Evolutionary conservation across 73 alveolate species (phyloP).

Genomic region (Paramecium tetraurelia): DNA sequence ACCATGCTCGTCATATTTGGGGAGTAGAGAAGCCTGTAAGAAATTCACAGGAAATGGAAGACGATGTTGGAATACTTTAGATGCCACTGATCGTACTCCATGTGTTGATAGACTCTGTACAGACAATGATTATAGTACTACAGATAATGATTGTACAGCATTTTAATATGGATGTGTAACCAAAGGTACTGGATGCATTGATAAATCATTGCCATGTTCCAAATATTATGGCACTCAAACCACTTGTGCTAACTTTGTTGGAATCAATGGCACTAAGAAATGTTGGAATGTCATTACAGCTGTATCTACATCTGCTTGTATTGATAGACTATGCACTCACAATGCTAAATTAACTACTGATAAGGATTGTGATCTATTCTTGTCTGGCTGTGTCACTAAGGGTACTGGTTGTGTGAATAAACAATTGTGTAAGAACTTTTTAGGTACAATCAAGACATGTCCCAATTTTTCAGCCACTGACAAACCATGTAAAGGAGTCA

Average conservation of each 20-base stretch:
- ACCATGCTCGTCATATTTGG: not conserved
- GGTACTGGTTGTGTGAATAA: conserved; percentile 39
- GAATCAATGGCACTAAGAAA: not conserved
- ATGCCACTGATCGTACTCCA: not conserved
- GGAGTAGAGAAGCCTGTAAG: not conserved
- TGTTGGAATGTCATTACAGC: not conserved
- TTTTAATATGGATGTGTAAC: not conserved
- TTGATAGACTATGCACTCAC: not conserved
- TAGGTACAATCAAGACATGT: conserved; percentile 14
- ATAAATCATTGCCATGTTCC: not conserved
- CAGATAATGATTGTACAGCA: not conserved
- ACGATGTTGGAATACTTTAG: not conserved
- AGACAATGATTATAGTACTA: not conserved
- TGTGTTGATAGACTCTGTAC: not conserved
- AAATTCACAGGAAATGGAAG: conserved; percentile 33
- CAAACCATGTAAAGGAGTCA: conserved; percentile 34
- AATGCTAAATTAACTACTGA: not conserved
- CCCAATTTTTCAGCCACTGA: not conserved
- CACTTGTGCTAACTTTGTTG: conserved; percentile 2
- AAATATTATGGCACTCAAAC: not conserved
- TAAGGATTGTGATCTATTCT: not conserved
- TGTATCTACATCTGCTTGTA: not conserved
- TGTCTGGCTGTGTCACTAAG: not conserved
- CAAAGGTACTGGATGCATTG: conserved; percentile 7
- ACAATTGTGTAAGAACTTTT: not conserved